Conservation (phyloP, 345 rosid species). For the Gossypium stocksii region DNA sequence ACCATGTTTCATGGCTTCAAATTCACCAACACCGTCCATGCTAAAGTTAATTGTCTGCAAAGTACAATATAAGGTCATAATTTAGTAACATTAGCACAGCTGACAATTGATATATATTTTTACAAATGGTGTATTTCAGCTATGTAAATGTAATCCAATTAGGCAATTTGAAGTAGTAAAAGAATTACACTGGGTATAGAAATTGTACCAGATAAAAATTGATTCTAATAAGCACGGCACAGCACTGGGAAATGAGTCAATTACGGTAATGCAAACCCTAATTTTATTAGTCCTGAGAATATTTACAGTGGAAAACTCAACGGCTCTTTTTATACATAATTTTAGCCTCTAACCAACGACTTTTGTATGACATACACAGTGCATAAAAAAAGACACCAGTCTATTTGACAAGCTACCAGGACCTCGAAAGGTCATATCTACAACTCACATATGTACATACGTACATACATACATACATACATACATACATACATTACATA, state of each 20-base stretch:
- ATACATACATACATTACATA: not conserved
- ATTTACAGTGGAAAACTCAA: slow-evolving; percentile 6
- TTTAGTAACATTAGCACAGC: too few species aligned
- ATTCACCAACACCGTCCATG: too few species aligned
- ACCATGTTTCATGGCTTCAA: too few species aligned
- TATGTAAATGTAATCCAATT: not conserved
- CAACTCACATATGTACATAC: not conserved
- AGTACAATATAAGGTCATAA: too few species aligned
- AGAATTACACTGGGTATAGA: not conserved
- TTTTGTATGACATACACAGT: slow-evolving; percentile 10
- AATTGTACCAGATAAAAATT: not conserved
- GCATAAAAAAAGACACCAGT: not conserved
- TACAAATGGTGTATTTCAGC: not conserved
- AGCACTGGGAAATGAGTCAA: not conserved
- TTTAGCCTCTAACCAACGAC: slow-evolving; percentile 18
- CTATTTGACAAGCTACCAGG: slow-evolving; percentile 2
- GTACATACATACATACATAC: not conserved
- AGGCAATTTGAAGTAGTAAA: not conserved
- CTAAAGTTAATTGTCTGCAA: too few species aligned
- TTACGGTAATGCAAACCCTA: not conserved
- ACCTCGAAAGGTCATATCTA: not conserved
- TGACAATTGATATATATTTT: not conserved
- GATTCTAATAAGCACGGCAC: not conserved
- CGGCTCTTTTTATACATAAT: slow-evolving; percentile 27
- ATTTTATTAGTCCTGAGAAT: not conserved